phyloP scores from a whole-genome alignment of 2,329 filamentous ascomycete species.

The Drechslera avenae region DNA sequence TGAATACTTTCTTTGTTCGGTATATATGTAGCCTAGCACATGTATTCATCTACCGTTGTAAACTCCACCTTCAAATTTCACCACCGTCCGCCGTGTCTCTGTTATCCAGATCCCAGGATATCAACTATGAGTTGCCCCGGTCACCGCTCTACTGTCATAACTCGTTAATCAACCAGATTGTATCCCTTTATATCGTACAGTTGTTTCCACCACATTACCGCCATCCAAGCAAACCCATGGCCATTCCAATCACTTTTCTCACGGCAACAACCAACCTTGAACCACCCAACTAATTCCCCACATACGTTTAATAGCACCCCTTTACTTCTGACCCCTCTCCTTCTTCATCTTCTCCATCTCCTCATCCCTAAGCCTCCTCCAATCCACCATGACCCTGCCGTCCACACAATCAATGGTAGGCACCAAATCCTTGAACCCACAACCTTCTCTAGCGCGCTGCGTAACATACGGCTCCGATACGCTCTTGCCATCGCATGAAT shows the following conservation, averaged over 20 bases:
- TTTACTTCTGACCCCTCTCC: not conserved
- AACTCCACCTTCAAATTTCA: not conserved
- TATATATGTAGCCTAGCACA: not conserved
- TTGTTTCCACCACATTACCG: not conserved
- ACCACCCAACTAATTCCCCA: too few relatives aligned
- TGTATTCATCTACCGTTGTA: not conserved
- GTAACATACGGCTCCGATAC: conserved; percentile 19
- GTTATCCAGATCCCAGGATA: not conserved
- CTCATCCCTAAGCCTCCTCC: conserved; percentile 26
- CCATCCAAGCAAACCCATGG: not conserved
- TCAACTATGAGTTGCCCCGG: not conserved
- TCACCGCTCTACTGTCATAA: not conserved
- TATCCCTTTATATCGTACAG: not conserved
- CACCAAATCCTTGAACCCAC: conserved; percentile 26
- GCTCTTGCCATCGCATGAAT: conserved; percentile 25
- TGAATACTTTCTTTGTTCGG: not conserved
- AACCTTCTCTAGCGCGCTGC: not conserved
- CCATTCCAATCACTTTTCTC: not conserved
- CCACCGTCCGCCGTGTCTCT: too few relatives aligned
- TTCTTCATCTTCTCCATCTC: conserved; percentile 16
- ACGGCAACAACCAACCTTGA: too few relatives aligned
- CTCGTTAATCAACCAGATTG: not conserved
- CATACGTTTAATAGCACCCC: too few relatives aligned
- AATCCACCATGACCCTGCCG: conserved; percentile 33
- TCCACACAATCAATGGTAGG: conserved; percentile 17